A percentile compares a stretch with the other conserved stretches of the same genome.
phyloP scores from a whole-genome alignment of 2,329 filamentous ascomycete species.

The Emmonsiellopsis sp. region DNA sequence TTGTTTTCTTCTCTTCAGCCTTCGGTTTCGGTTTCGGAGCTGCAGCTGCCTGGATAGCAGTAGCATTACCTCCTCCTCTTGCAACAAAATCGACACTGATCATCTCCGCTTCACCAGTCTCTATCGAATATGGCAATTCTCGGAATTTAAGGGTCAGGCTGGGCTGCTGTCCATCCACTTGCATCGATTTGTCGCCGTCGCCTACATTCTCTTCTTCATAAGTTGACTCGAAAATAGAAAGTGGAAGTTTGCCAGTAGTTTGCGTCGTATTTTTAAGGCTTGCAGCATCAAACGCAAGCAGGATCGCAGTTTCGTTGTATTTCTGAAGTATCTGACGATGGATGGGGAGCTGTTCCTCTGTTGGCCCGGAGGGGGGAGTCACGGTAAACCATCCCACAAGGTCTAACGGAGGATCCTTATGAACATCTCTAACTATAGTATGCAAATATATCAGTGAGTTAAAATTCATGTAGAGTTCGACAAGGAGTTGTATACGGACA shows the following conservation, averaged over 20 bases:
- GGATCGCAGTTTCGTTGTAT: slow-evolving; percentile 77
- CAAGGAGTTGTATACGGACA: slow-evolving; percentile 47
- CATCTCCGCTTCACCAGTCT: slow-evolving; percentile 95
- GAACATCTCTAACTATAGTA: slow-evolving; percentile 68
- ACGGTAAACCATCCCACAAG: slow-evolving; percentile 91
- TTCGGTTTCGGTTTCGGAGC: slow-evolving; percentile 17
- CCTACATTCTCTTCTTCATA: slow-evolving; percentile 59
- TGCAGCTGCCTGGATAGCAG: slow-evolving; percentile 40
- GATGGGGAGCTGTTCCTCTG: slow-evolving; percentile 58
- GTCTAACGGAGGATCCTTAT: slow-evolving; percentile 73
- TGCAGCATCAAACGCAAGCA: slow-evolving; percentile 77
- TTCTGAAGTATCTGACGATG: slow-evolving; percentile 66
- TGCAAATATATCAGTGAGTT: slow-evolving; percentile 5
- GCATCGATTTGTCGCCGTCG: slow-evolving; percentile 54
- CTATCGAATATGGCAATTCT: slow-evolving; percentile 76
- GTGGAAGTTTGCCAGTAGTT: slow-evolving; percentile 70
- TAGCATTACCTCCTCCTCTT: slow-evolving; percentile 71
- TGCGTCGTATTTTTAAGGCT: slow-evolving; percentile 40
- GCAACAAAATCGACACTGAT: slow-evolving; percentile 93
- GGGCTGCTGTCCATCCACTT: slow-evolving; percentile 58
- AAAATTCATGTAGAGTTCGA: neutral
- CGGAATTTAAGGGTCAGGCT: slow-evolving; percentile 63
- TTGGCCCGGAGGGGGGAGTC: slow-evolving; percentile 62
- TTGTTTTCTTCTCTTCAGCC: slow-evolving; percentile 17
- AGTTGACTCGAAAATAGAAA: slow-evolving; percentile 83